Evolutionary conservation across 2,329 filamentous ascomycete species (phyloP), one percentile per base, ranked within the genome.

Genomic region (Fusarium kyushuense): DNA sequence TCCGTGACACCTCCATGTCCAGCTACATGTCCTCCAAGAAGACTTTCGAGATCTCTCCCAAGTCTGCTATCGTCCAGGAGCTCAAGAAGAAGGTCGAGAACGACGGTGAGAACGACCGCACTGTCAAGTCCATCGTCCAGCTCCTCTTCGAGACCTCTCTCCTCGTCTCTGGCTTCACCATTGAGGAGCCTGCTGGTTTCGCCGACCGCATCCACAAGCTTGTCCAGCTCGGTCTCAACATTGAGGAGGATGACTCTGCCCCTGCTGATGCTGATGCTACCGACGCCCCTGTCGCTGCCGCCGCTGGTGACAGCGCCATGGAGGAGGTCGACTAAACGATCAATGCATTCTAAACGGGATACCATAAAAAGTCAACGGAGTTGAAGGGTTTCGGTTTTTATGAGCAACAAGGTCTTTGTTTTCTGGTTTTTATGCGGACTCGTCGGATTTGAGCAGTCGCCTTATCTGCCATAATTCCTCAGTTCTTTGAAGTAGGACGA

Each of bases 21-120:
- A 97, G 93, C 77, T 99, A 99, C 92, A 99, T 99, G 96, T 96
- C 93, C 73, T 98, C 95, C 81, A 99, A 99, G 94, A 99, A 99
- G 93, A 99, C 96, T 32, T 98, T 99, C 76, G 96, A 99, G 88
- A 98, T 99, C 84, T 98, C 96, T n/a, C 96, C 96, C 82, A 95
- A 96, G 89, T 97, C 93, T 77, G 81, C 93, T 72, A 99, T 99
- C 84, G 90, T 99, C 87, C 92, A 97, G 90, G 96, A 98, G 89
- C 91, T 99, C 79, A 97, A 96, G 93, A 94, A 92, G 86, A 99
- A 99, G 93, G 93, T 98, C 68, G 96, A 98, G 89, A 81, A 90
- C 63, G 96, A 99, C 78, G 96, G 96, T 71, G 95, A 97, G 92
- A 95, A 94, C 82, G 96, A 98, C 88, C 94, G 94, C 82, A 97